Base-by-base conservation (phyloP, 306 rosid genomes). In the Cyamopsis tetragonoloba region DNA sequence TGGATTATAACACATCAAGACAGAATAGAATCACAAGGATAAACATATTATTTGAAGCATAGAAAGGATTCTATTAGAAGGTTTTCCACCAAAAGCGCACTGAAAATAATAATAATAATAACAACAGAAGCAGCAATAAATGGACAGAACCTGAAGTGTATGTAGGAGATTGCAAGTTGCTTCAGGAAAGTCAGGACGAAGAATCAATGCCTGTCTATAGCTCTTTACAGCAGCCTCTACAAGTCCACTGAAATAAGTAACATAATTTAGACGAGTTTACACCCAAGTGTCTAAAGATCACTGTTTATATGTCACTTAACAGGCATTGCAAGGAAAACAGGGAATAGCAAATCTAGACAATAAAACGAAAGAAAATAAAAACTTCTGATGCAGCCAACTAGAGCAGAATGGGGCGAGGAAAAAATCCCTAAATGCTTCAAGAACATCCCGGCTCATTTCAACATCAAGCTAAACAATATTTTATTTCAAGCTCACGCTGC, bases 91-190 rank as follows among this genome's bases (percentile, higher is more conserved):
- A 39, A 51, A 51, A 4, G 12, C 28, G 46, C 5, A 31, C 30
- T 19, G 3, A 64, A 14, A 22, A 66, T 19, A 28, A 35, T 30
- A 65, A 19, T 58, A 39, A 5, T 12, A 19, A 32, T 18, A 12
- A n/a, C 11, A n/a, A n/a, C n/a, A n/a, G n/a, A n/a, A n/a, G n/a
- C n/a, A n/a, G n/a, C n/a, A 23, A 22, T 31, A 20, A 37, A 39
- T 41, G 27, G 8, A 14, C 41, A 38, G 48, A 78, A 93, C 99
- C 97, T 91, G 97, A 64, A 95, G 84, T 4, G 97, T 95, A 74
- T 95, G 99, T 26, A 95, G 75, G 51, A 95, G 97, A 84, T 95
- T 95, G 89, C 99, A 90, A 54, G 97, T 91, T 79, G 99, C 99
- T 77, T 95, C 99, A 20, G 99, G 97, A 73, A 95, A 95, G 30